Evolutionary conservation across 352 stramenopile species (phyloP), one percentile per base, ranked within the genome.

Genomic region (Globisporangium parvum): DNA sequence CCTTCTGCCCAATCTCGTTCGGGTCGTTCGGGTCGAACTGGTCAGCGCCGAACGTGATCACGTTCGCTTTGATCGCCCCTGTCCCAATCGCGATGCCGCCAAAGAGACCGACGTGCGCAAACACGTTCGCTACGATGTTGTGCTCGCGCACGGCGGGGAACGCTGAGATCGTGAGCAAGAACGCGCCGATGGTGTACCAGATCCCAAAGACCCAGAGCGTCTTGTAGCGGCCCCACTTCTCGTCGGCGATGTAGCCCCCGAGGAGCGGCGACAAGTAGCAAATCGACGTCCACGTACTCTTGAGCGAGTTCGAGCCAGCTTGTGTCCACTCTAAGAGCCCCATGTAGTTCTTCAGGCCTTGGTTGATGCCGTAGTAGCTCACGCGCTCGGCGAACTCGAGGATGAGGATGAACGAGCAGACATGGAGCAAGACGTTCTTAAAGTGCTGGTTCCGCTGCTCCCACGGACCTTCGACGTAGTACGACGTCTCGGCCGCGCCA

Each of bases 321-420:
- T 90, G 80, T 2, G 68, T 80, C 83, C 83, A 93, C 9, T 67
- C 67, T 14, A 95, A 59, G 9, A 75, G 73, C 49, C 77, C 77
- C 73, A 95, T 85, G 58, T 85, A 95, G 67, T 95, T 93, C 72
- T 93, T 92, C 35, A 93, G 71, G 0, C 80, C 83, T 52, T 93
- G 83, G 59, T 93, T 93, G 62, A 95, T 93, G 42, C 83, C 84
- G 45, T 93, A 95, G 61, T 93, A 95, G 46, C 83, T 93, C 51
- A 91, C 67, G 23, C 83, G 79, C 61, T 93, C 83, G 6, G 80
- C 75, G 46, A 93, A 88, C 63, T 95, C 85, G 66, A 95, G 77
- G 52, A 92, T 85, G 23, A 95, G 67, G 53, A 95, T 93, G 67
- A 91, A 93, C 47, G 75, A 85, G 62, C 81, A 93, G 12, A 95